phyloP scores from a whole-genome alignment of 2,329 filamentous ascomycete genomes.

The Madurella fahalii region DNA sequence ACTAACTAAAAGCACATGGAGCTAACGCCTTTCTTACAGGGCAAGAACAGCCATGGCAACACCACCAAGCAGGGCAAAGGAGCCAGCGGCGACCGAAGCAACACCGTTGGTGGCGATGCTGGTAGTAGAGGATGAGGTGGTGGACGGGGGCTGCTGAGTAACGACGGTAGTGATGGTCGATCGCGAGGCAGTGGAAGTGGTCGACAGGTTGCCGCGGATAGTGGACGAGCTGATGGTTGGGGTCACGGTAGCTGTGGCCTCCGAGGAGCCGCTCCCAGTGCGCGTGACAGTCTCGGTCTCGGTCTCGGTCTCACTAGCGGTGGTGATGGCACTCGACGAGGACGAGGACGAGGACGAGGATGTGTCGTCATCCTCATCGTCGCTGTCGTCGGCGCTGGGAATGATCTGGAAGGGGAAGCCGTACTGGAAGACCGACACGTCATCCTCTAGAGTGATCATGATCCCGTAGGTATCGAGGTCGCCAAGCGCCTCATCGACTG shows the following conservation, averaged over 20 bases:
- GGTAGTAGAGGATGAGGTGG: constrained; percentile 8
- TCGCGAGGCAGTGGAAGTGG: constrained; percentile 11
- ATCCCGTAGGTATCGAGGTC: constrained; percentile 52
- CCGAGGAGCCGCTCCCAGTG: constrained; percentile 16
- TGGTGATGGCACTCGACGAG: constrained; percentile 20
- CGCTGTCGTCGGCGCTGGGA: constrained; percentile 26
- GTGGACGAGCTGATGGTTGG: constrained; percentile 11
- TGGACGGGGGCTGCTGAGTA: constrained; percentile 2
- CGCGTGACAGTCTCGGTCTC: constrained; percentile 3
- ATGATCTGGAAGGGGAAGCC: constrained; percentile 57
- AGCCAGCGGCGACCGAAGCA: constrained; percentile 38
- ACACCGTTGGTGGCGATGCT: constrained; percentile 32
- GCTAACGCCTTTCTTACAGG: constrained; percentile 15
- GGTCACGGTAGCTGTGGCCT: constrained; percentile 16
- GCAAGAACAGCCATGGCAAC: constrained; percentile 25
- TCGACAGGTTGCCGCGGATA: constrained; percentile 14
- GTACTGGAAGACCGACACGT: constrained; percentile 55
- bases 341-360: constrained; percentile 16
- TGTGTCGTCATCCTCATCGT: constrained; percentile 25
- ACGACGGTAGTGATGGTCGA: constrained; percentile 19
- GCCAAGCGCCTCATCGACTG: constrained; percentile 44
- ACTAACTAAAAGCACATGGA: not conserved
- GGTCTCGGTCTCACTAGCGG: constrained; percentile 18
- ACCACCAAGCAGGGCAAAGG: constrained; percentile 24
- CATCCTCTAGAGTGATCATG: constrained; percentile 46